These are phyloP conservation scores for Colletotrichum tabaci DNA, from an alignment of 2,329 filamentous ascomycete genomes.

Conservation along the genomic window DNA sequence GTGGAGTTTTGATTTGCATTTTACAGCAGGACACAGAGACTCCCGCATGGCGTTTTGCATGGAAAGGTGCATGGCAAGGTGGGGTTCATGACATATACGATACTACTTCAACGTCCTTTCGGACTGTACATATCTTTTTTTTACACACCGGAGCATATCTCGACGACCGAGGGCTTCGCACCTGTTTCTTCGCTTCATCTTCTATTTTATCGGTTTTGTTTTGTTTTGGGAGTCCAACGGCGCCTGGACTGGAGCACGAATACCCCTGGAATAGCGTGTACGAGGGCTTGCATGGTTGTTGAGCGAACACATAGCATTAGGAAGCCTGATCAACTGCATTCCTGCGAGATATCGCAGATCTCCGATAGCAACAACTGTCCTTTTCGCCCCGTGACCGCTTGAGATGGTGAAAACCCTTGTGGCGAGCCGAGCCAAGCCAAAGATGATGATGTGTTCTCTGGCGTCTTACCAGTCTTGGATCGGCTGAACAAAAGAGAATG, in stretches of 20 bases:
- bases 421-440: not conserved
- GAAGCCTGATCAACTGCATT: slow-evolving; percentile 43
- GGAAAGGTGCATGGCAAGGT: slow-evolving; percentile 40
- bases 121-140: slow-evolving; percentile 44
- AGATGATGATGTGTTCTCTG: no score
- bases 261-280: slow-evolving; percentile 43
- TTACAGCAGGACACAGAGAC: slow-evolving; percentile 18
- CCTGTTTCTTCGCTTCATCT: slow-evolving; percentile 38
- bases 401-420: not conserved
- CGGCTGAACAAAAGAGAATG: not conserved
- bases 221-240: slow-evolving; percentile 29
- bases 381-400: not conserved
- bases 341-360: slow-evolving; percentile 42
- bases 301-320: slow-evolving; percentile 42
- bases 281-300: slow-evolving; percentile 41
- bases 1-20: slow-evolving; percentile 27
- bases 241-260: slow-evolving; percentile 40
- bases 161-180: slow-evolving; percentile 29
- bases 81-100: slow-evolving; percentile 46
- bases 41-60: slow-evolving; percentile 41
- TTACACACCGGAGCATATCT: slow-evolving; percentile 15
- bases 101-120: slow-evolving; percentile 37
- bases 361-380: slow-evolving; percentile 9
- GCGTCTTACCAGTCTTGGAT: no score
- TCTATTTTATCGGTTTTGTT: slow-evolving; percentile 7